A percentile compares a stretch with the other conserved stretches of the same genome.
Evolutionary conservation across 495 filamentous ascomycete species (phyloP).

Genomic region (Penicillium robsamsonii): DNA sequence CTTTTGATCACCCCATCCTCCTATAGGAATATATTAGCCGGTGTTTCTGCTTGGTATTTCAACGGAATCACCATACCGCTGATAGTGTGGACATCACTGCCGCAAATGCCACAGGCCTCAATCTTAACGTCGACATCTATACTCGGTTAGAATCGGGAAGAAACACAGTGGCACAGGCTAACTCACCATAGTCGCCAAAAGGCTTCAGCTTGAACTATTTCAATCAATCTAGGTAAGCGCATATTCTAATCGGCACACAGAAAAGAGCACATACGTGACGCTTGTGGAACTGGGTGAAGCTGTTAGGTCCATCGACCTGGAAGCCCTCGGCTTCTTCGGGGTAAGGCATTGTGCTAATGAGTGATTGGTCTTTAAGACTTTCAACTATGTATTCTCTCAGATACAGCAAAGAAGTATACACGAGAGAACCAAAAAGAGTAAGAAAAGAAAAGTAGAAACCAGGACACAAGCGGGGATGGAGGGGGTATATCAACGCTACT

Average conservation of each 20-base stretch:
- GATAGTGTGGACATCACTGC: conserved; percentile 75
- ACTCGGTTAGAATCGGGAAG: conserved; percentile 1
- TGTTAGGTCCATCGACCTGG: conserved; percentile 59
- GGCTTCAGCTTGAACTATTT: conserved; percentile 71
- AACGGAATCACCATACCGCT: conserved; percentile 39
- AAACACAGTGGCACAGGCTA: neutral
- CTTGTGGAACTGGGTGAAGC: conserved; percentile 63
- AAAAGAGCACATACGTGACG: conserved; percentile 49
- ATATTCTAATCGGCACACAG: neutral
- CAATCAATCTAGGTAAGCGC: neutral
- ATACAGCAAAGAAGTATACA: neutral
- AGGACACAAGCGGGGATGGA: neutral
- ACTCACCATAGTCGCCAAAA: conserved; percentile 61
- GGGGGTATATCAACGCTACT: conserved; percentile 14
- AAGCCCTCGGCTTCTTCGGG: conserved; percentile 77
- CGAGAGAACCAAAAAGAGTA: conserved; percentile 5
- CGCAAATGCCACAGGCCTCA: conserved; percentile 76
- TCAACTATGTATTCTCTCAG: neutral
- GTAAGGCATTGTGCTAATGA: conserved; percentile 59
- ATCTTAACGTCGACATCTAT: conserved; percentile 70
- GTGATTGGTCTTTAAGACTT: conserved; percentile 2
- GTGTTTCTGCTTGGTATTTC: neutral
- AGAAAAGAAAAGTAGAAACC: neutral
- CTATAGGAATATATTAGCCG: conserved; percentile 13
- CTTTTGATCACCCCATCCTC: conserved; percentile 70